phyloP scores from a whole-genome alignment of 257 asterid species.

The Solanum habrochaites region DNA sequence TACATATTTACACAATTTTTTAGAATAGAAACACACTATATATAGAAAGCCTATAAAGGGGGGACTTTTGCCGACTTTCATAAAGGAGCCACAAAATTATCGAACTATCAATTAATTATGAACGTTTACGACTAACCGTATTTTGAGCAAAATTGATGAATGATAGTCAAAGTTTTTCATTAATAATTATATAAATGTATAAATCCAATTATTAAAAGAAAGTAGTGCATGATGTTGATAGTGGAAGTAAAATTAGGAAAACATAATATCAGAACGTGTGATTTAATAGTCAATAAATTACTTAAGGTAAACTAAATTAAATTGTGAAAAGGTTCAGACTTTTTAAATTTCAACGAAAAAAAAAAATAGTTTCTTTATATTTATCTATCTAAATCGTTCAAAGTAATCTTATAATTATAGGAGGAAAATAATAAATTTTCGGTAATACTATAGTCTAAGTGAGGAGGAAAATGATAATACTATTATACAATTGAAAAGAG shows the following conservation, averaged over 20 bases:
- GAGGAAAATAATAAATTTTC: background rate
- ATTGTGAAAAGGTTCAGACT: background rate
- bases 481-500: background rate
- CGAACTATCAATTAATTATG: background rate
- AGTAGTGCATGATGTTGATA: background rate
- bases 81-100: background rate
- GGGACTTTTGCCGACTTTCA: background rate
- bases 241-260: background rate
- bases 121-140: background rate
- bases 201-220: background rate
- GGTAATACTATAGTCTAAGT: background rate
- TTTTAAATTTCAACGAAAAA: background rate
- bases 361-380: too few relatives aligned
- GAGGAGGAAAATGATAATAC: background rate
- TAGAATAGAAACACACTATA: too few relatives aligned
- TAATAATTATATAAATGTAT: too few relatives aligned
- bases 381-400: background rate
- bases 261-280: too few relatives aligned
- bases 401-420: background rate
- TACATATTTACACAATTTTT: background rate
- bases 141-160: background rate
- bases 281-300: background rate
- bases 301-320: background rate
- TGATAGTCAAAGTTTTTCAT: background rate
- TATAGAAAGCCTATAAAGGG: background rate